Evolutionary conservation across 805 yeast species (phyloP).

Genomic region (Ogataea pignaliae): DNA sequence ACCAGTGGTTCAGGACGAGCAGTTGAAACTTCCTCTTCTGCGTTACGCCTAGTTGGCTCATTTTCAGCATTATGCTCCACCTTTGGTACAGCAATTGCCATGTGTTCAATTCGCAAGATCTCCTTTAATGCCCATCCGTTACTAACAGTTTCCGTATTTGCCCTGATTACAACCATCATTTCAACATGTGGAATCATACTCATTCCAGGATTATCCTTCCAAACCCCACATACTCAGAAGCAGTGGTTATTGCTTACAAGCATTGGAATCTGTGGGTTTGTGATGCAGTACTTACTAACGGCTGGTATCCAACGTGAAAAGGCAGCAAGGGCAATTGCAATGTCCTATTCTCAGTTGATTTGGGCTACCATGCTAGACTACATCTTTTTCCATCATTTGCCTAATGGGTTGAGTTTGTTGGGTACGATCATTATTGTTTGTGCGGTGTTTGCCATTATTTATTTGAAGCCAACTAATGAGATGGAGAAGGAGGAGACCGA

Average conservation of each 20-base stretch:
- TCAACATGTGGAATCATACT: conserved; percentile 48
- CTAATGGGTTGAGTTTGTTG: conserved; percentile 59
- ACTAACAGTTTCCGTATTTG: conserved; percentile 72
- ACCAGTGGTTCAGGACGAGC: conserved; percentile 27
- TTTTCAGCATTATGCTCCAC: conserved; percentile 62
- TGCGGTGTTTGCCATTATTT: conserved; percentile 58
- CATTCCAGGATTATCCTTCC: conserved; percentile 56
- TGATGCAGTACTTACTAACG: conserved; percentile 74
- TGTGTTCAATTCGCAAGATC: conserved; percentile 66
- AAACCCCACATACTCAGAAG: conserved; percentile 50
- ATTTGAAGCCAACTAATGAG: conserved; percentile 36
- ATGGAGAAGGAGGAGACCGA: too few relatives aligned
- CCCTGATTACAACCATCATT: conserved; percentile 53
- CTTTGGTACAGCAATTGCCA: conserved; percentile 64
- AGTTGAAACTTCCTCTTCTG: conserved; percentile 49
- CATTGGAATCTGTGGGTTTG: conserved; percentile 75
- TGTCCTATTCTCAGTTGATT: conserved; percentile 71
- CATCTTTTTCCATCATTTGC: conserved; percentile 66
- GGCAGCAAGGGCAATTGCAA: conserved; percentile 72
- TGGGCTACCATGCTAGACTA: conserved; percentile 78
- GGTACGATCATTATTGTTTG: conserved; percentile 69
- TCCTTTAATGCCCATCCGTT: conserved; percentile 80
- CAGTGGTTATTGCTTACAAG: conserved; percentile 64
- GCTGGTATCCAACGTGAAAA: conserved; percentile 79
- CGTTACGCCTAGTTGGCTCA: conserved; percentile 56